These are phyloP conservation scores for Nicotiana obtusifolia DNA, from an alignment of 257 asterid genomes.

Conservation along the genomic window DNA sequence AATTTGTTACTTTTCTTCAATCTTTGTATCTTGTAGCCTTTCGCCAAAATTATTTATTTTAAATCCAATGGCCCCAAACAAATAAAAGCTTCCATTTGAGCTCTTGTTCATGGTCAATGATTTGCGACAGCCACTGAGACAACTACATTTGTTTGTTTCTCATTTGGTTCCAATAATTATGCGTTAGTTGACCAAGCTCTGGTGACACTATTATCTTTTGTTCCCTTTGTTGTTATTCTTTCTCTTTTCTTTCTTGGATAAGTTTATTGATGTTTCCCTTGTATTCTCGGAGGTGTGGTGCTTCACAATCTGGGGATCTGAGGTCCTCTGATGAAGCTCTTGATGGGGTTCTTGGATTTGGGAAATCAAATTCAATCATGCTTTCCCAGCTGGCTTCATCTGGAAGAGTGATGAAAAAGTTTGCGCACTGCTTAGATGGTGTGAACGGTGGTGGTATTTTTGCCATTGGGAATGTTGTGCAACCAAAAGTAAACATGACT, in stretches of 20 bases:
- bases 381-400: slow-evolving; percentile 94
- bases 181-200: neutral
- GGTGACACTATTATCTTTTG: neutral
- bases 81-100: neutral
- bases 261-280: slow-evolving; percentile 8
- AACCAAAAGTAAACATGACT: slow-evolving; percentile 91
- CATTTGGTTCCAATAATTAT: neutral
- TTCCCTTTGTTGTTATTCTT: neutral
- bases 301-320: slow-evolving; percentile 74
- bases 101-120: neutral
- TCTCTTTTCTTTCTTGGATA: neutral
- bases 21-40: neutral
- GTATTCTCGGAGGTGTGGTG: slow-evolving; percentile 70
- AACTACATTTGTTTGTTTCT: neutral
- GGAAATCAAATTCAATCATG: slow-evolving; percentile 87
- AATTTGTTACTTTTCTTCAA: neutral
- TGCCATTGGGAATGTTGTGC: slow-evolving; percentile 98
- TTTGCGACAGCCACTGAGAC: neutral
- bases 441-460: slow-evolving; percentile 98
- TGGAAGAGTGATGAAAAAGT: slow-evolving; percentile 82
- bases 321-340: slow-evolving; percentile 83
- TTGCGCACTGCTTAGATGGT: slow-evolving; percentile 97
- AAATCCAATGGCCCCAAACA: neutral
- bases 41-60: neutral
- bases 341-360: slow-evolving; percentile 97